Conservation (phyloP, 257 asterid species). For the Handroanthus guayacan region DNA sequence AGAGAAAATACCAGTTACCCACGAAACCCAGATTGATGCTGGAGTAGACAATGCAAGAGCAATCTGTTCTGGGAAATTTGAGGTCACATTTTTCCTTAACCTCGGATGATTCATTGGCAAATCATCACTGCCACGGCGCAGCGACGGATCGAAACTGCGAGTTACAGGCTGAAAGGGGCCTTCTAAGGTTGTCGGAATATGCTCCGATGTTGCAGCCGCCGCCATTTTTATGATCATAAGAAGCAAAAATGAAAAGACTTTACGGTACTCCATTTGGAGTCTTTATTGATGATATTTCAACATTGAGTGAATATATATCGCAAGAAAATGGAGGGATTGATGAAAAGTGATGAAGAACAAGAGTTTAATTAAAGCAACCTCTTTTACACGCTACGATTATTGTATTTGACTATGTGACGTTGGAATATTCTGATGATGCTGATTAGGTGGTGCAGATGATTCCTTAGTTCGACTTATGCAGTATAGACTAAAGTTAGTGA, state of each 20-base stretch:
- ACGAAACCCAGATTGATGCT: slow-evolving; percentile 79
- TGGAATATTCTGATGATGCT: neutral
- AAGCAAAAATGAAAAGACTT: neutral
- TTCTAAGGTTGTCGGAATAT: slow-evolving; percentile 69
- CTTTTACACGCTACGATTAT: neutral
- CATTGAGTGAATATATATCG: neutral
- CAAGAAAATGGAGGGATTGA: neutral
- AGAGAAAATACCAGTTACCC: slow-evolving; percentile 71
- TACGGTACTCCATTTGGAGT: slow-evolving; percentile 40
- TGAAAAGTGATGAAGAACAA: neutral
- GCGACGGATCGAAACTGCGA: slow-evolving; percentile 57
- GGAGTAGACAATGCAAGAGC: slow-evolving; percentile 76
- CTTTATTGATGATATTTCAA: slow-evolving; percentile 3
- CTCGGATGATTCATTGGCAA: slow-evolving; percentile 83
- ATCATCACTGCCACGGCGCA: slow-evolving; percentile 81
- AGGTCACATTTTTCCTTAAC: slow-evolving; percentile 55
- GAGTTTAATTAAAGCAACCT: neutral
- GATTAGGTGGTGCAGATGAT: neutral
- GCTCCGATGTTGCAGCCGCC: slow-evolving; percentile 34
- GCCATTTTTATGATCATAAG: neutral
- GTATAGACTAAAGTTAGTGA: too few species aligned
- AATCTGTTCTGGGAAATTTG: slow-evolving; percentile 77
- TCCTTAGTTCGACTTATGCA: neutral
- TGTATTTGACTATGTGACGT: too few species aligned
- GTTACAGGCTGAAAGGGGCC: slow-evolving; percentile 84